These are phyloP conservation scores for Yueomyces sinensis DNA, from an alignment of 805 yeast species.

Conservation along the genomic window DNA sequence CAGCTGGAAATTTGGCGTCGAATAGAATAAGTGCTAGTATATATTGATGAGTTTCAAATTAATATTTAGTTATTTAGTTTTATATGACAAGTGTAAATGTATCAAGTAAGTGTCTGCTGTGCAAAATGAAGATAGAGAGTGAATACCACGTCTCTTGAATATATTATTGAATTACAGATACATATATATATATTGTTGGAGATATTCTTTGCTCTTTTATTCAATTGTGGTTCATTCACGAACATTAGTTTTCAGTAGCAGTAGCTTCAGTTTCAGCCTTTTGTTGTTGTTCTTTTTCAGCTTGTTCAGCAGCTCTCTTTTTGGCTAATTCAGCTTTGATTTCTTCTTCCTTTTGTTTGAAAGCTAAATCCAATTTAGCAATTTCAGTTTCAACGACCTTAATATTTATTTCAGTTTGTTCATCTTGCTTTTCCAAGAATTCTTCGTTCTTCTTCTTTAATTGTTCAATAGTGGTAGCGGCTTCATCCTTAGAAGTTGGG, in stretches of 20 bases:
- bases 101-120: no score
- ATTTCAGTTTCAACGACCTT: conserved; percentile 68
- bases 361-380: conserved; percentile 48
- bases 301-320: conserved; percentile 19
- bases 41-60: no score
- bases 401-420: conserved; percentile 63
- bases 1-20: no score
- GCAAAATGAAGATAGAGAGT: no score
- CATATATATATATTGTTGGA: neutral
- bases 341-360: conserved; percentile 31
- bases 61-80: no score
- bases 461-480: conserved; percentile 46
- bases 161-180: no score
- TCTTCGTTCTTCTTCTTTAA: conserved; percentile 62
- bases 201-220: neutral
- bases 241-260: neutral
- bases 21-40: no score
- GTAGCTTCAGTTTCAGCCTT: conserved; percentile 13
- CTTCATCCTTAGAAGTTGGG: conserved; percentile 67
- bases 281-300: conserved; percentile 3
- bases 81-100: no score
- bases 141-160: no score
- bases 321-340: conserved; percentile 21
- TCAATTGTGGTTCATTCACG: no score
- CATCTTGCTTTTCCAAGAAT: conserved; percentile 62